phyloP scores from a whole-genome alignment of 208 protist genomes.

The Trichomonas gallinae region DNA sequence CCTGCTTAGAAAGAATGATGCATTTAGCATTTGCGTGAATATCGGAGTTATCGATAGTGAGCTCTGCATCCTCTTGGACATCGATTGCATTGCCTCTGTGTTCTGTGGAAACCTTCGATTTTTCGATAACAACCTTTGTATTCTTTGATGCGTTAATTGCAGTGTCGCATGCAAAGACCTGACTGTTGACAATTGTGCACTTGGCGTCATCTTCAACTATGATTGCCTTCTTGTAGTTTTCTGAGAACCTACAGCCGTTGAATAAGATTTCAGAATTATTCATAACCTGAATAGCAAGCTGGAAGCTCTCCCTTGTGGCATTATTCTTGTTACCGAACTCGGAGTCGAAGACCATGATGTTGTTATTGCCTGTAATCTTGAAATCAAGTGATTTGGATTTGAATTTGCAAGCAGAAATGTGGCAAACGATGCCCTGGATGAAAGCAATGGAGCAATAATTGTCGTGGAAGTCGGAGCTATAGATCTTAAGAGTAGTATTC shows the following conservation, averaged over 20 bases:
- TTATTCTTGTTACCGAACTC: background rate
- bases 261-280: background rate
- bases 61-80: background rate
- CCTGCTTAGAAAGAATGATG: background rate
- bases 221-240: background rate
- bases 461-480: background rate
- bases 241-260: background rate
- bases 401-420: background rate
- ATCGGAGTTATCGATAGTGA: background rate
- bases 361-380: background rate
- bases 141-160: background rate
- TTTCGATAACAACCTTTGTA: background rate
- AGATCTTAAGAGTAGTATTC: background rate
- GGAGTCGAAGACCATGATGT: background rate
- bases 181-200: background rate
- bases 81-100: background rate
- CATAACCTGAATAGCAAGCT: background rate
- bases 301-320: background rate
- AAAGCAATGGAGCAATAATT: background rate
- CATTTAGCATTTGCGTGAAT: background rate
- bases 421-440: background rate
- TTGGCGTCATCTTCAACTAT: background rate
- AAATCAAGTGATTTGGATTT: background rate
- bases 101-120: background rate
- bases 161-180: background rate